Evolutionary conservation across 1,284 basidiomycete genomes (phyloP).

Genomic region (Papiliotrema fonsecae): DNA sequence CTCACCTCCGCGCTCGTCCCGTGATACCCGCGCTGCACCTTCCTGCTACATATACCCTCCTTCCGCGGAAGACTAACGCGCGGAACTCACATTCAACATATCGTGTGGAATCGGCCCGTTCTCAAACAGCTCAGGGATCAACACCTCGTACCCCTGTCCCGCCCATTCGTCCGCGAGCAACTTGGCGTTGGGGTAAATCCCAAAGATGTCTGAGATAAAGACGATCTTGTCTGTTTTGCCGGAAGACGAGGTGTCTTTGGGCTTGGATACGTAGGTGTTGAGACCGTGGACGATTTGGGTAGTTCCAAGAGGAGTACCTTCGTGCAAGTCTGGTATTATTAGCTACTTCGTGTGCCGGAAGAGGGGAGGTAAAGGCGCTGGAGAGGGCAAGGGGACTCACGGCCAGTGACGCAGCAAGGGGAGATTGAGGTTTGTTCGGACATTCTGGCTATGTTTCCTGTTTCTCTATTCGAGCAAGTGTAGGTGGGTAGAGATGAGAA

Average conservation of each 20-base stretch:
- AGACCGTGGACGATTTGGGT: constrained; percentile 30
- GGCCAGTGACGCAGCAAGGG: constrained; percentile 38
- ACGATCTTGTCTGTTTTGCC: constrained; percentile 55
- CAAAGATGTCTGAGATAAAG: constrained; percentile 62
- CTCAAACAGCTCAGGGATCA: constrained; percentile 59
- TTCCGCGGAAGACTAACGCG: no score
- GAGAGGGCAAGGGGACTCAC: constrained; percentile 15
- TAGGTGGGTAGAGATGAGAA: neutral
- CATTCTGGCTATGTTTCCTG: constrained; percentile 10
- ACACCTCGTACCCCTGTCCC: constrained; percentile 58
- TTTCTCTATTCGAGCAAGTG: neutral
- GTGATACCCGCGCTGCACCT: no score
- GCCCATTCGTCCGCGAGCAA: constrained; percentile 63
- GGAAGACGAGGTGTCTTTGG: constrained; percentile 10
- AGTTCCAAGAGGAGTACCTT: constrained; percentile 30
- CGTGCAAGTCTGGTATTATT: constrained; percentile 28
- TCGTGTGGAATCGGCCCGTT: constrained; percentile 56
- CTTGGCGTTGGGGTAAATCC: constrained; percentile 55
- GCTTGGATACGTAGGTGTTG: constrained; percentile 31
- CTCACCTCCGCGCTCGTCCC: no score
- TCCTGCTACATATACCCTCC: no score
- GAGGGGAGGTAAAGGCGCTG: neutral
- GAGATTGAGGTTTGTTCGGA: constrained; percentile 33
- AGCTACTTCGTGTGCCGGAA: neutral
- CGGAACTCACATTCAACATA: constrained; percentile 40